Percentiles rank a stretch among this genome's conserved stretches.
phyloP scores from a whole-genome alignment of 441 rosid genomes.

The Melastoma candidum region DNA sequence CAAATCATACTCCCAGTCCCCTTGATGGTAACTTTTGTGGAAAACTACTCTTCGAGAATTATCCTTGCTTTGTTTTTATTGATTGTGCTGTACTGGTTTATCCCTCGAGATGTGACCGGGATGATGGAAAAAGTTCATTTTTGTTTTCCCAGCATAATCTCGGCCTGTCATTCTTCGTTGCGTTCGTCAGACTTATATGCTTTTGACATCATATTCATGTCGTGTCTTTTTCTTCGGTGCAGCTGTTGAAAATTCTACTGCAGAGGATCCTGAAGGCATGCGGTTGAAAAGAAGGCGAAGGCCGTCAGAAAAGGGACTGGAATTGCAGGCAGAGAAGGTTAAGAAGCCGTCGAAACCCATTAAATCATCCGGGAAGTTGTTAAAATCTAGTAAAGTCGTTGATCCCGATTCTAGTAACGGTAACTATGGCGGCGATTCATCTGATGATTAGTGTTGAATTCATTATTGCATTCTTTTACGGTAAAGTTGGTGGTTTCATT shows the following conservation, averaged over 20 bases:
- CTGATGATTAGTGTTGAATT: slow-evolving; percentile 26
- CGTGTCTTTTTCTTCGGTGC: slow-evolving; percentile 9
- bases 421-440: slow-evolving; percentile 36
- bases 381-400: slow-evolving; percentile 49
- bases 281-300: slow-evolving; percentile 65
- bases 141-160: background rate
- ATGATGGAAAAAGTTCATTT: too few relatives aligned
- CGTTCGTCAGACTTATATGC: background rate
- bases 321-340: slow-evolving; percentile 89
- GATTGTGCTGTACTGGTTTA: too few relatives aligned
- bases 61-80: too few relatives aligned
- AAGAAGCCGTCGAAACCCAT: slow-evolving; percentile 55
- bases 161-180: background rate
- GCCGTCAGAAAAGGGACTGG: slow-evolving; percentile 96
- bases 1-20: slow-evolving; percentile 58
- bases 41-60: too few relatives aligned
- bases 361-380: slow-evolving; percentile 44
- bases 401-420: slow-evolving; percentile 46
- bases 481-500: too few relatives aligned
- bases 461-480: background rate
- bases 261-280: slow-evolving; percentile 73
- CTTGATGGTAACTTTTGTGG: slow-evolving; percentile 47
- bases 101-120: too few relatives aligned
- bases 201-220: background rate
- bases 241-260: slow-evolving; percentile 16